Evolutionary conservation across 169 alveolate species (phyloP).

Genomic region (Eimeria necatrix): DNA sequence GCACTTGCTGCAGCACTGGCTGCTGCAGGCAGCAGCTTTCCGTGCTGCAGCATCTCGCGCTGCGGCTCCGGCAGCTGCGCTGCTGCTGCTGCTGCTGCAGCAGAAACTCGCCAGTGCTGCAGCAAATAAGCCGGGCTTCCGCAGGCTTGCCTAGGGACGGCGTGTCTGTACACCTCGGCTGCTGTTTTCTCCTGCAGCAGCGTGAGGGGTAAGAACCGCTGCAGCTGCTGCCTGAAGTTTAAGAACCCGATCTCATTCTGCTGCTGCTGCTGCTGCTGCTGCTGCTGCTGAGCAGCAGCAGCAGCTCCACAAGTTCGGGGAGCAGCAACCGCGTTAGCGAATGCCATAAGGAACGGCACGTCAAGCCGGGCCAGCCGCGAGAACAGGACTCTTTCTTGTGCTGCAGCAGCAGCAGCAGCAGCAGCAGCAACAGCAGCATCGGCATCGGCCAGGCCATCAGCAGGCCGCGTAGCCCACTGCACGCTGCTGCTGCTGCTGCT

Average conservation of each 20-base stretch:
- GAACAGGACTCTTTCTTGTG: not conserved
- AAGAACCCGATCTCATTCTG: not conserved
- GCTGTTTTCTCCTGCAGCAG: constrained; percentile 16
- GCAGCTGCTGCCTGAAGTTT: not conserved
- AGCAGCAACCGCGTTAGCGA: constrained; percentile 21
- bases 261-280: constrained; percentile 36
- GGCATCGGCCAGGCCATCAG: not conserved
- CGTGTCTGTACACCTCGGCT: not conserved
- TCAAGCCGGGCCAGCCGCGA: not conserved
- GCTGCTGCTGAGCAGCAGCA: not conserved
- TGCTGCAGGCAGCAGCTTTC: not conserved
- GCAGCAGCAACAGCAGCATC: not conserved
- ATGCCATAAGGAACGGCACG: not conserved
- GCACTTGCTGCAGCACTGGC: not conserved
- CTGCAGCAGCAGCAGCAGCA: not conserved
- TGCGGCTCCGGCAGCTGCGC: not conserved
- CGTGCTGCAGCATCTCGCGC: not conserved
- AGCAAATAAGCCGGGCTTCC: not conserved
- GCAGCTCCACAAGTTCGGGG: not conserved
- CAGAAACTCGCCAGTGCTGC: constrained; percentile 15
- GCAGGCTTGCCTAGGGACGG: not conserved
- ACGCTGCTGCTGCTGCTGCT: not conserved
- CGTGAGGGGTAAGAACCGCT: constrained; percentile 4
- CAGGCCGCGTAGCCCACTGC: not conserved
- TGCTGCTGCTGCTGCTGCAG: not conserved